Percentiles rank a stretch among this genome's conserved stretches.
These are phyloP conservation scores for Coprinopsis strossmayeri DNA, from an alignment of 768 basidiomycete species.

Conservation along the genomic window DNA sequence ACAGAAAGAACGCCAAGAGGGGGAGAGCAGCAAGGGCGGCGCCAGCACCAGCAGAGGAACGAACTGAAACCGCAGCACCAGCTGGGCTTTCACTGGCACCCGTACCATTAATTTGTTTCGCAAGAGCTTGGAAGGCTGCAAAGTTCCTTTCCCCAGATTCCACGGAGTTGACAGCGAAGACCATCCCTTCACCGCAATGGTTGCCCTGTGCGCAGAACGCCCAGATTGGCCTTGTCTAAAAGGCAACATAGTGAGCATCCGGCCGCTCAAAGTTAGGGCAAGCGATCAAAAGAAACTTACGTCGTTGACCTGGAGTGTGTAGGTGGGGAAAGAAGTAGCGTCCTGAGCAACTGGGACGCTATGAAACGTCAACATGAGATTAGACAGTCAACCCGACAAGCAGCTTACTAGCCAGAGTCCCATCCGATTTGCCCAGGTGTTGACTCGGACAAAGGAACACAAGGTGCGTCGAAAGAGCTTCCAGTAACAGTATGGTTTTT, in stretches of 20 bases:
- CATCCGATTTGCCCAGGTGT: slow-evolving; percentile 37
- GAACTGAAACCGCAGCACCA: neutral
- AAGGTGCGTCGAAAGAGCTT: slow-evolving; percentile 36
- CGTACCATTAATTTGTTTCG: slow-evolving; percentile 38
- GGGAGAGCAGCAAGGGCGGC: slow-evolving; percentile 3
- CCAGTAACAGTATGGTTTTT: slow-evolving; percentile 45
- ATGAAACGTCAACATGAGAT: slow-evolving; percentile 4
- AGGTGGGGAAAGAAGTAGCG: slow-evolving; percentile 44
- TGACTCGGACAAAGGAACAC: slow-evolving; percentile 35
- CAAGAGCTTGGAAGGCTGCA: slow-evolving; percentile 42
- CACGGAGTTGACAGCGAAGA: slow-evolving; percentile 53
- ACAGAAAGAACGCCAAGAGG: neutral
- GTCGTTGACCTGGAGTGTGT: slow-evolving; percentile 47
- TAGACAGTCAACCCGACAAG: neutral
- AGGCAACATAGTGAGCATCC: slow-evolving; percentile 12
- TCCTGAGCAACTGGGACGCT: slow-evolving; percentile 41
- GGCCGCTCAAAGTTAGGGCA: neutral
- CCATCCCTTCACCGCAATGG: slow-evolving; percentile 58
- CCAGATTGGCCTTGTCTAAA: slow-evolving; percentile 42
- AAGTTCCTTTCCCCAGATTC: slow-evolving; percentile 46
- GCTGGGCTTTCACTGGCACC: slow-evolving; percentile 11
- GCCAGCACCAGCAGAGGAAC: slow-evolving; percentile 1
- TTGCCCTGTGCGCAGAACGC: slow-evolving; percentile 49
- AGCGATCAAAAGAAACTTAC: slow-evolving; percentile 20
- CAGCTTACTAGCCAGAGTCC: slow-evolving; percentile 39